These are phyloP conservation scores for Blastomyces percursus DNA, from an alignment of 2,329 filamentous ascomycete genomes.

Conservation along the genomic window DNA sequence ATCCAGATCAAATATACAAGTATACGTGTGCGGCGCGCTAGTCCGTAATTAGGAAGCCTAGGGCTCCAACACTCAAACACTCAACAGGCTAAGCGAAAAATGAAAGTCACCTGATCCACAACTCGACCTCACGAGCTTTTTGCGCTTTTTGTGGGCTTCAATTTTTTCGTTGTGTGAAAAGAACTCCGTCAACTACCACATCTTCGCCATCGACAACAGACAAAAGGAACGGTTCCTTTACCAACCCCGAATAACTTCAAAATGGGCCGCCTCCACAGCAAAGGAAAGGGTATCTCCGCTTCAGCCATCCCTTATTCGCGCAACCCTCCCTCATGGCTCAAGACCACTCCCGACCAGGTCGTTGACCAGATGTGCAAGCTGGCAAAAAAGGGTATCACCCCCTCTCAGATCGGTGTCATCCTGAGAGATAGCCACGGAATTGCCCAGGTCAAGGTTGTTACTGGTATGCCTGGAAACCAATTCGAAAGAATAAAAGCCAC, in stretches of 20 bases:
- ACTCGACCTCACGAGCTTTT: neutral
- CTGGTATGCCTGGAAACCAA: constrained; percentile 52
- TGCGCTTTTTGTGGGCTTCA: constrained; percentile 1
- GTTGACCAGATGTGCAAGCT: constrained; percentile 99
- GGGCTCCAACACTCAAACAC: too few species aligned
- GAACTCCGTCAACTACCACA: neutral
- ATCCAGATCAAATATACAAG: too few species aligned
- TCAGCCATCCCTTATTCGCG: constrained; percentile 96
- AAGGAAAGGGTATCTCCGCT: constrained; percentile 97
- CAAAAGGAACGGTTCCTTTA: constrained; percentile 9
- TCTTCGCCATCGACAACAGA: constrained; percentile 1
- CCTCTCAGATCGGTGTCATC: constrained; percentile 97
- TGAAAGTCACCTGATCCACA: constrained; percentile 11
- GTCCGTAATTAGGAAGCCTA: too few species aligned
- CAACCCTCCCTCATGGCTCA: constrained; percentile 85
- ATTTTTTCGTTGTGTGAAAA: constrained; percentile 1
- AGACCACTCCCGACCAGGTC: constrained; percentile 97
- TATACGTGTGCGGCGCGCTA: too few species aligned
- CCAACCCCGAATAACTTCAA: constrained; percentile 13
- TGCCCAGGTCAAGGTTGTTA: constrained; percentile 95
- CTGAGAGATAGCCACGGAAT: constrained; percentile 97
- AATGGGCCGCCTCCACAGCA: constrained; percentile 98
- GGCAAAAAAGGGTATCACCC: constrained; percentile 96
- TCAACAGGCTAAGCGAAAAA: neutral
- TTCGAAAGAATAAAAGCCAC: neutral